phyloP scores from a whole-genome alignment of 2,329 filamentous ascomycete species.

The Tolypocladium sp. region DNA sequence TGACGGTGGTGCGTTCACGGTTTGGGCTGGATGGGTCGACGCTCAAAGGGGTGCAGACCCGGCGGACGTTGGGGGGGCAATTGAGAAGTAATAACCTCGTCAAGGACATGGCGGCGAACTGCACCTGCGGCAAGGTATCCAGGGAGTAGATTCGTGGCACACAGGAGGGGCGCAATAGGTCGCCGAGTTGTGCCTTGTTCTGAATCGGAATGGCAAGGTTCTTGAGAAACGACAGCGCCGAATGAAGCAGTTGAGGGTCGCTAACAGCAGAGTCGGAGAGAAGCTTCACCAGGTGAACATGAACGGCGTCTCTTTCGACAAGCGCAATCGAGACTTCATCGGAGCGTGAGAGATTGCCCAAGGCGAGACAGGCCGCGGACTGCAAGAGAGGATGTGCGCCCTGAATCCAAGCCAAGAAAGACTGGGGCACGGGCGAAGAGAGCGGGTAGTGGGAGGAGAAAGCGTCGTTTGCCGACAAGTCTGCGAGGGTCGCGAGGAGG shows the following conservation, averaged over 20 bases:
- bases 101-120: constrained; percentile 51
- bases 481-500: constrained; percentile 42
- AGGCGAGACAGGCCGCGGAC: constrained; percentile 48
- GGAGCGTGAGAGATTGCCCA: constrained; percentile 53
- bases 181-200: constrained; percentile 45
- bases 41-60: constrained; percentile 33
- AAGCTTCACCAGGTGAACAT: constrained; percentile 34
- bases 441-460: constrained; percentile 35
- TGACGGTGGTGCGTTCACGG: constrained; percentile 21
- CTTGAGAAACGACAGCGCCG: constrained; percentile 51
- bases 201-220: constrained; percentile 50
- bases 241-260: constrained; percentile 46
- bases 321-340: constrained; percentile 44
- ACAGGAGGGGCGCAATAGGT: constrained; percentile 32
- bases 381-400: constrained; percentile 33
- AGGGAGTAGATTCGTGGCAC: constrained; percentile 46
- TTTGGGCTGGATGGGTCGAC: constrained; percentile 16
- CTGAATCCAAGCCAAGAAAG: constrained; percentile 38
- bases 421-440: constrained; percentile 28
- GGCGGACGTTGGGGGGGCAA: constrained; percentile 41
- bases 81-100: constrained; percentile 46
- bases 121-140: constrained; percentile 43
- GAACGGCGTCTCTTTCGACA: constrained; percentile 30
- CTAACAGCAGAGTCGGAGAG: constrained; percentile 30
- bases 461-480: constrained; percentile 39